Conservation (phyloP, 306 rosid species). For the Cucurbita pepo region DNA sequence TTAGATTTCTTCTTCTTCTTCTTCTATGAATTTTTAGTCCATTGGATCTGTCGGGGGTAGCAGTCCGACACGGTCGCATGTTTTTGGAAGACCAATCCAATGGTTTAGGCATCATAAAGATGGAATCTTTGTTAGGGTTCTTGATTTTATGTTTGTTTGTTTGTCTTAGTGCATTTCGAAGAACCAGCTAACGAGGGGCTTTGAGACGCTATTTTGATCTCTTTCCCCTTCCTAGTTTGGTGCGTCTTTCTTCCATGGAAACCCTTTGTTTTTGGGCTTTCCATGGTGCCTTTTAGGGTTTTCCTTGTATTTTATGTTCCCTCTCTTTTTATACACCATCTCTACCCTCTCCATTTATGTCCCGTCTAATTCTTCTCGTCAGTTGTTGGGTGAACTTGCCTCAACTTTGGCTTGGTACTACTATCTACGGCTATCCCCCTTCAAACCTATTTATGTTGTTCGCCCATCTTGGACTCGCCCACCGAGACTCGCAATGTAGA, state of each 20-base stretch:
- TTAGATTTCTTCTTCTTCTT: neutral
- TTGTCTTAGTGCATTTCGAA: neutral
- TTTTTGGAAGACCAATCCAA: conserved; percentile 13
- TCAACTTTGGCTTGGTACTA: too few relatives aligned
- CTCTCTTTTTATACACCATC: conserved; percentile 21
- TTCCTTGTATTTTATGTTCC: neutral
- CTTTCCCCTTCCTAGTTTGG: conserved; percentile 19
- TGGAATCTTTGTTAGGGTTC: neutral
- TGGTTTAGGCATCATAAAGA: conserved; percentile 9
- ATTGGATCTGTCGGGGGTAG: neutral
- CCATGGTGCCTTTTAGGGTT: conserved; percentile 5
- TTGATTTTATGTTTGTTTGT: neutral
- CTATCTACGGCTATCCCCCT: too few relatives aligned
- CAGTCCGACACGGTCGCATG: neutral
- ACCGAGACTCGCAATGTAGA: too few relatives aligned
- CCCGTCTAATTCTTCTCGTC: too few relatives aligned
- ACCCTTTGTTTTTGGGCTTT: conserved; percentile 46
- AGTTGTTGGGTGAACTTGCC: too few relatives aligned
- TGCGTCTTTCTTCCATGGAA: conserved; percentile 13
- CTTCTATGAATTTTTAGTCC: neutral
- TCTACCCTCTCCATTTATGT: neutral
- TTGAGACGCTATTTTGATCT: conserved; percentile 63
- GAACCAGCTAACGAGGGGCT: neutral
- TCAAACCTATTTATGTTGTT: too few relatives aligned
- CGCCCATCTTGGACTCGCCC: too few relatives aligned